phyloP scores from a whole-genome alignment of 306 rosid species.

The Malus sieversii region DNA sequence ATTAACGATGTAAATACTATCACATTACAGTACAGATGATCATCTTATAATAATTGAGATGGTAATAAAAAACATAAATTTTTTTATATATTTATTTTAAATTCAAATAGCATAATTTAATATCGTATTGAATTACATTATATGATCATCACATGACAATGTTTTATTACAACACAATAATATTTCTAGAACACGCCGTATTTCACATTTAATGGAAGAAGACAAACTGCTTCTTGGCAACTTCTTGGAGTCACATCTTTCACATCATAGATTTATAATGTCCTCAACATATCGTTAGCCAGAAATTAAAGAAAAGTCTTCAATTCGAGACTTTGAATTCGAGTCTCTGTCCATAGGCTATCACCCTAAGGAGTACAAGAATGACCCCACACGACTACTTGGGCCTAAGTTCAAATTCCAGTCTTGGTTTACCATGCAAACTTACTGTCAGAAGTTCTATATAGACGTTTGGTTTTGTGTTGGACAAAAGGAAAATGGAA shows the following conservation, averaged over 20 bases:
- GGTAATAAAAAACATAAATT: too few relatives aligned
- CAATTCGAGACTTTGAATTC: neutral
- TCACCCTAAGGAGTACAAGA: neutral
- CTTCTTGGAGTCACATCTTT: constrained; percentile 14
- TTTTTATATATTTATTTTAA: too few relatives aligned
- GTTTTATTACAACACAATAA: too few relatives aligned
- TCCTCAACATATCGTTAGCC: neutral
- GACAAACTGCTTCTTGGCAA: neutral
- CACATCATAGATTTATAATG: constrained; percentile 8
- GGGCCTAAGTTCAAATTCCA: neutral
- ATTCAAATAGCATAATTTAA: too few relatives aligned
- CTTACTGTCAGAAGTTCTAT: neutral
- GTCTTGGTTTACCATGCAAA: neutral
- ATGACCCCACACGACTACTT: neutral
- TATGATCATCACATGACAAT: too few relatives aligned
- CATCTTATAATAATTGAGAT: too few relatives aligned
- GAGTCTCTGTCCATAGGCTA: constrained; percentile 16
- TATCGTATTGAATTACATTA: too few relatives aligned
- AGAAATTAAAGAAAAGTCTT: neutral
- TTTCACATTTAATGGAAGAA: neutral
- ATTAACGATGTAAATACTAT: neutral
- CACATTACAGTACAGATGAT: too few relatives aligned
- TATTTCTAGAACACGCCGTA: too few relatives aligned
- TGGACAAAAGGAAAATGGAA: neutral
- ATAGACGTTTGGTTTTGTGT: neutral